These are phyloP conservation scores for Eucalyptus brandiana DNA, from an alignment of 345 rosid genomes.

Conservation along the genomic window DNA sequence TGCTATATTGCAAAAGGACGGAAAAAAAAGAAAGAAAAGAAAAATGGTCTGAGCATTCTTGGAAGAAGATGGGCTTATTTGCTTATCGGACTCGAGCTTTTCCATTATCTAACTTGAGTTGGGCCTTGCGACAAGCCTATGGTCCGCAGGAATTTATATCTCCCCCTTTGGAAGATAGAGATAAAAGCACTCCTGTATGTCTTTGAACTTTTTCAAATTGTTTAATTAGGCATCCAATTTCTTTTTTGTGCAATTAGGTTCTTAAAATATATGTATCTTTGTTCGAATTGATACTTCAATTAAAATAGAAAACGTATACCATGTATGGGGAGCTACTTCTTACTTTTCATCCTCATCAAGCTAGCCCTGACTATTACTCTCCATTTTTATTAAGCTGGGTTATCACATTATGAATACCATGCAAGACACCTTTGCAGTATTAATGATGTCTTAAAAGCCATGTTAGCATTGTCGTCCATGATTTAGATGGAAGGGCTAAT, in stretches of 20 bases:
- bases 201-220: not conserved
- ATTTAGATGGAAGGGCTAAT: not conserved
- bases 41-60: not conserved
- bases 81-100: not conserved
- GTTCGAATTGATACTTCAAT: not conserved
- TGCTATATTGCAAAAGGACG: not conserved
- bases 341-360: accelerated
- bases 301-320: not conserved
- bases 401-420: not conserved
- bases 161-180: not conserved
- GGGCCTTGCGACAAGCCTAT: not conserved
- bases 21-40: accelerated
- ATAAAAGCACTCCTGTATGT: not conserved
- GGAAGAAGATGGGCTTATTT: not conserved
- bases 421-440: accelerated
- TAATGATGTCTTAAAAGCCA: not conserved
- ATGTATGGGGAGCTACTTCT: not conserved
- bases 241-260: not conserved
- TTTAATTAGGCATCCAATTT: not conserved
- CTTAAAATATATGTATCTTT: not conserved
- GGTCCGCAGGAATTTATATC: not conserved
- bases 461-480: not conserved
- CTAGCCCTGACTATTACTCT: accelerated
- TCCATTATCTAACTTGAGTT: not conserved
- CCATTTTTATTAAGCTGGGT: accelerated